A percentile compares a stretch with the other conserved stretches of the same genome.
Evolutionary conservation across 345 rosid species (phyloP).

Genomic region (Euphorbia lathyris): DNA sequence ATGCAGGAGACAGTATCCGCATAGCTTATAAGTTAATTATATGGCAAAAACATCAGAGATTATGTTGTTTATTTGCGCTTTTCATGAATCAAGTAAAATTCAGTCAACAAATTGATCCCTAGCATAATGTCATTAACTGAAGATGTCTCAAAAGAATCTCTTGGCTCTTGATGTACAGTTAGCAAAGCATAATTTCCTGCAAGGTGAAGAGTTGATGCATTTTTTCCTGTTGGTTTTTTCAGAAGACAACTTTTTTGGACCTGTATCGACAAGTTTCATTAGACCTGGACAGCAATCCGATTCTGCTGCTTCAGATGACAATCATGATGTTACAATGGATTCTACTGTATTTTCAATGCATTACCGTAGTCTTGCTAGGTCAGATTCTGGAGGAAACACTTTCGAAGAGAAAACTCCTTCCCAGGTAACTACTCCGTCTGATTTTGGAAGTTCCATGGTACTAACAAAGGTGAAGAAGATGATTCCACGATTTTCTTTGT

Average conservation of each 20-base stretch:
- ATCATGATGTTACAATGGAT: constrained; percentile 86
- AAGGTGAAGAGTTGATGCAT: constrained; percentile 16
- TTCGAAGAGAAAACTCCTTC: constrained; percentile 60
- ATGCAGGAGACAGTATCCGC: background rate
- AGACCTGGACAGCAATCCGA: constrained; percentile 67
- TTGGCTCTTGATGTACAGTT: background rate
- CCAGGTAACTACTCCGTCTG: constrained; percentile 35
- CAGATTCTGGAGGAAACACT: constrained; percentile 57
- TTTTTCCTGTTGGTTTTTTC: constrained; percentile 18
- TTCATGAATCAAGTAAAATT: background rate
- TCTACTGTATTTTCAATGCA: constrained; percentile 92
- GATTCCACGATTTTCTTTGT: constrained; percentile 26
- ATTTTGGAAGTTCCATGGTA: constrained; percentile 56
- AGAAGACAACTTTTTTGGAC: constrained; percentile 81
- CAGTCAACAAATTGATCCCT: background rate
- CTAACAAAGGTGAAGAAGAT: constrained; percentile 52
- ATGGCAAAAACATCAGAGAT: background rate
- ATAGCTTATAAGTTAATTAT: background rate
- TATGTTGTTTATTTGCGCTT: background rate
- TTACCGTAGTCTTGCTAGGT: constrained; percentile 69
- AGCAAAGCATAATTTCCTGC: background rate
- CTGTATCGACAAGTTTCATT: constrained; percentile 79
- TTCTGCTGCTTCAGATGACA: constrained; percentile 60
- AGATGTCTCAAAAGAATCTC: background rate
- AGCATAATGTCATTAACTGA: background rate